Percentiles rank a stretch among this genome's conserved stretches.
Evolutionary conservation across 78 protist genomes (phyloP).

Genomic region (Chrysochromulina tobinii): DNA sequence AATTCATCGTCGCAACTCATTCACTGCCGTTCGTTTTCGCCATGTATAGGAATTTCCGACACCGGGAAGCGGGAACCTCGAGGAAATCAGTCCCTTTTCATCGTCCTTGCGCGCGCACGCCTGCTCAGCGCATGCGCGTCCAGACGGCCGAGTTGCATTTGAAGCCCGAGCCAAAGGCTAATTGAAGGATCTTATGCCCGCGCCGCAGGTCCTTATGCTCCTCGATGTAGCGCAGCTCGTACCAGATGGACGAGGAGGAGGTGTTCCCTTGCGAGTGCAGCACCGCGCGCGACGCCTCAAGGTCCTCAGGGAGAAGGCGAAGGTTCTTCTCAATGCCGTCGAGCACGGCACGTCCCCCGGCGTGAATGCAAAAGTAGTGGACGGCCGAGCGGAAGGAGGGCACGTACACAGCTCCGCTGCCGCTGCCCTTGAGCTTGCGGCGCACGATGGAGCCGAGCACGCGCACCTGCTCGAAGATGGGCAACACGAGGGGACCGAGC

Average conservation of each 20-base stretch:
- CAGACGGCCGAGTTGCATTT: constrained; percentile 37
- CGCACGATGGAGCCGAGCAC: constrained; percentile 22
- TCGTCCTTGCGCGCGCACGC: no score
- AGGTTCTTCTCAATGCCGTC: constrained; percentile 17
- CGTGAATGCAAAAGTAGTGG: constrained; percentile 34
- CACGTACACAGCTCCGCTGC: constrained; percentile 29
- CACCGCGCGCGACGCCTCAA: background rate
- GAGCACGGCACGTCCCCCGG: constrained; percentile 48
- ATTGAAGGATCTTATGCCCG: background rate
- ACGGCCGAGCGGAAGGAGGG: constrained; percentile 68
- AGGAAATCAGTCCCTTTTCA: no score
- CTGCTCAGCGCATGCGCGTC: background rate
- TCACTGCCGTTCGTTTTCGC: no score
- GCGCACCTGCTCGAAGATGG: constrained; percentile 72
- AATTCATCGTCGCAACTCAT: no score
- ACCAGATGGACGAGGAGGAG: constrained; percentile 36
- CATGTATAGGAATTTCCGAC: no score
- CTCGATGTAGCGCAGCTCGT: background rate
- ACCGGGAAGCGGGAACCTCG: no score
- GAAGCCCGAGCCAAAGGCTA: constrained; percentile 47
- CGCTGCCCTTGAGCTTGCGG: no score
- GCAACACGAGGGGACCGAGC: constrained; percentile 81
- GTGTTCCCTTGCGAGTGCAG: constrained; percentile 23
- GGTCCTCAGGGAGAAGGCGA: background rate
- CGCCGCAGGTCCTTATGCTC: background rate